Conservation (phyloP, 2,329 filamentous ascomycete genomes). For the Beauveria sp. region DNA sequence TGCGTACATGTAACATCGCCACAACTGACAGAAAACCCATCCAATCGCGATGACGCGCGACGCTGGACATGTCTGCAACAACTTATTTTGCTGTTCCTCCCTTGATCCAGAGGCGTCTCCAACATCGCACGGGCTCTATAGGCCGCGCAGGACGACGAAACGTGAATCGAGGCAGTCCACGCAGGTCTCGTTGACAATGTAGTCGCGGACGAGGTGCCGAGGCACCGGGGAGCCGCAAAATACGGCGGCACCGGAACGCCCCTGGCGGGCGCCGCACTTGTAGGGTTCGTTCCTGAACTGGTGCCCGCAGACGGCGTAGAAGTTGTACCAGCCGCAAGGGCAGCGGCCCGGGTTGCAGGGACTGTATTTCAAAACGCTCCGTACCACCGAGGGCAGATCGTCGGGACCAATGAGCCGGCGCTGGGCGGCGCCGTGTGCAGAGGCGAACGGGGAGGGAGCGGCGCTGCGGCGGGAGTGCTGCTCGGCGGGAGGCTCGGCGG, state of each 20-base stretch:
- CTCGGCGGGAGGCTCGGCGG: neutral
- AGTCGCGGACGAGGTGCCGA: neutral
- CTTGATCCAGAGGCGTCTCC: too few relatives aligned
- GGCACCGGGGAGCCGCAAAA: neutral
- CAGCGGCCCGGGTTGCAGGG: neutral
- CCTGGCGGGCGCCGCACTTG: neutral
- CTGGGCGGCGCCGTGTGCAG: neutral
- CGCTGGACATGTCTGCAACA: too few relatives aligned
- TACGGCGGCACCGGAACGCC: neutral
- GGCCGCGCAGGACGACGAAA: neutral
- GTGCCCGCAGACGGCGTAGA: neutral
- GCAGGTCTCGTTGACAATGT: neutral
- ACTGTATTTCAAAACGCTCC: neutral
- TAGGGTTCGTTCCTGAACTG: neutral
- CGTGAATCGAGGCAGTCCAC: neutral
- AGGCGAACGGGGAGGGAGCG: neutral
- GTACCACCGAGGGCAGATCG: neutral
- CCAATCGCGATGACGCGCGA: too few relatives aligned
- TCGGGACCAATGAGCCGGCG: neutral
- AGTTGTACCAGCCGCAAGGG: neutral
- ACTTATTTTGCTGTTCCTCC: neutral
- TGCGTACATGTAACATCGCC: slow-evolving; percentile 1
- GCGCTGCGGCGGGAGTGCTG: slow-evolving; percentile 2
- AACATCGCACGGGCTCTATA: neutral
- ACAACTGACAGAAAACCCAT: neutral